phyloP scores from a whole-genome alignment of 1,284 basidiomycete species.

The Coniferiporia weirii region DNA sequence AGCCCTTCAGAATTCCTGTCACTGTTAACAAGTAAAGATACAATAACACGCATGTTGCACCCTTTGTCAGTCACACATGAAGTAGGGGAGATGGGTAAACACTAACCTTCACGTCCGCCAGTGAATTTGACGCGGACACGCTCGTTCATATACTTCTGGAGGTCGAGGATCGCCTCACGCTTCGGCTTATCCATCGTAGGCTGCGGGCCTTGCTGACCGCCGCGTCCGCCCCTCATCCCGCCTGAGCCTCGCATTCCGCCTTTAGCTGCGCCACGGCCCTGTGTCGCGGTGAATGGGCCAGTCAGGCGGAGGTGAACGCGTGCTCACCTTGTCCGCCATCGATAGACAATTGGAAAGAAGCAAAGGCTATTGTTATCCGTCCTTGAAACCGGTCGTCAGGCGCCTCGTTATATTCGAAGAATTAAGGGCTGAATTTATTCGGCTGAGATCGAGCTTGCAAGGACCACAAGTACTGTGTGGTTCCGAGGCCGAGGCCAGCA shows the following conservation, averaged over 20 bases:
- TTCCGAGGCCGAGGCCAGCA: background rate
- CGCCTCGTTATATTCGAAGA: background rate
- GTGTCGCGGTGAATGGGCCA: slow-evolving; percentile 12
- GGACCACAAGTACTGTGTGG: background rate
- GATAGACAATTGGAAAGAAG: background rate
- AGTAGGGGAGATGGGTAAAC: background rate
- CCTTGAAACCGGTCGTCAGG: background rate
- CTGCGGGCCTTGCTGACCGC: slow-evolving; percentile 38
- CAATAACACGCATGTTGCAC: background rate
- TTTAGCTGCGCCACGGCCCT: slow-evolving; percentile 49
- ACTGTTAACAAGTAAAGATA: slow-evolving; percentile 44
- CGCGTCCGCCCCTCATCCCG: slow-evolving; percentile 38
- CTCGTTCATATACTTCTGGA: slow-evolving; percentile 91
- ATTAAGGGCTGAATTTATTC: background rate
- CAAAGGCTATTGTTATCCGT: background rate
- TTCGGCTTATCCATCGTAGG: slow-evolving; percentile 80
- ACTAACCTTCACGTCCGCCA: slow-evolving; percentile 88
- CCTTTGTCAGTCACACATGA: background rate
- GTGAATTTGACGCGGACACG: slow-evolving; percentile 94
- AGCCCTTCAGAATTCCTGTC: slow-evolving; percentile 89
- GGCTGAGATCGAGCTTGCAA: background rate
- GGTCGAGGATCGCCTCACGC: slow-evolving; percentile 93
- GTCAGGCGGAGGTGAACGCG: background rate
- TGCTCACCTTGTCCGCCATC: slow-evolving; percentile 35
- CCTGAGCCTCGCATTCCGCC: slow-evolving; percentile 36